Evolutionary conservation across 139 green algal species (phyloP), one percentile per base, ranked within the genome.

Genomic region (Edaphochlamys debaryana): DNA sequence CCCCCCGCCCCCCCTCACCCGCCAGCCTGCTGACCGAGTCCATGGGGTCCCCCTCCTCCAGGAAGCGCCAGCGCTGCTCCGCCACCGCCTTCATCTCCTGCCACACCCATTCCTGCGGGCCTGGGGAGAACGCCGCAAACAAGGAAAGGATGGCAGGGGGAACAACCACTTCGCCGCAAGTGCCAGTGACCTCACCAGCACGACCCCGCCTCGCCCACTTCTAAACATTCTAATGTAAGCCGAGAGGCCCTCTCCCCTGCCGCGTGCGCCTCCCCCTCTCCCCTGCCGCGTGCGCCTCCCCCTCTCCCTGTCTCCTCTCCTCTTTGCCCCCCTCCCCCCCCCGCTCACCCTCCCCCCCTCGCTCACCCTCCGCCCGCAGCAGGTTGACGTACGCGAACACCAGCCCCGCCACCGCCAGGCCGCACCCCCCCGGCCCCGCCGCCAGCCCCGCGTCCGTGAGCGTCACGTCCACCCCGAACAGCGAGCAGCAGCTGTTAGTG

Each of bases 351-450:
- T n/a, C 19, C 17, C 79, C 23, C 40, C 38, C 13, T 36, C 23
- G 1, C 92, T 81, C 42, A 89, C 93, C 94, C 41, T 54, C 82
- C 27, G n/a, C 4, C 25, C 82, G 71, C 81, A 99, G 88, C 93
- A 99, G 92, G 29, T 48, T 67, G 8, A 99, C 69, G 89, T 98
- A 98, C 56, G 95, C 67, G 64, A 98, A 98, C 50, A 98, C 42
- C 63, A 97, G 86, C 30, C 36, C 84, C 41, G 93, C 89, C 19
- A 86, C 73, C 29, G 88, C 92, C 66, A 98, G 85, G 9, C 95
- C 95, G 38, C 79, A 85, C 37, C 95, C 95, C 58, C 89, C 74
- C 38, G 56, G 92, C 4, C 63, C 91, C 62, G 92, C 93, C n/a
- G 82, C 41, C 29, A 98, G 87, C 1, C 96, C 97, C 20, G 88